Conservation (phyloP, 352 stramenopile genomes). For the Halophytophthora batemanensis region DNA sequence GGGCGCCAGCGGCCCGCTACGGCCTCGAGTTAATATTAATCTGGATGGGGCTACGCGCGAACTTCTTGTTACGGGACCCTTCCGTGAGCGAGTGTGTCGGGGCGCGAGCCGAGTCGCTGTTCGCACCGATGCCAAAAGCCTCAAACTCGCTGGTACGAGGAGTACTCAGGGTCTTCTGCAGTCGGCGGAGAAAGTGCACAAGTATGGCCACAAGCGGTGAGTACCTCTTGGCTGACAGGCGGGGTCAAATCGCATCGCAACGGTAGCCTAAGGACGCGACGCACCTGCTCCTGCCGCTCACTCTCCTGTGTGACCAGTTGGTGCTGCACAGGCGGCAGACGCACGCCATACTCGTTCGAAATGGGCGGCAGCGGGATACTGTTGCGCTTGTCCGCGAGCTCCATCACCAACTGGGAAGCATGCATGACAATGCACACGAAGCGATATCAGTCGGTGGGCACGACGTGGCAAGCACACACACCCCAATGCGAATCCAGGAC, state of each 20-base stretch:
- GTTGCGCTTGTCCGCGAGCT: conserved; percentile 84
- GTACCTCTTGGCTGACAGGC: neutral
- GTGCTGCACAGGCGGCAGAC: conserved; percentile 62
- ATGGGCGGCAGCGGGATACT: conserved; percentile 70
- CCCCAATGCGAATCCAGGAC: conserved; percentile 3
- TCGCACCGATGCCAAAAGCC: conserved; percentile 15
- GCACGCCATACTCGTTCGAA: conserved; percentile 81
- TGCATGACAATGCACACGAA: neutral
- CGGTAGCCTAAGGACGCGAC: conserved; percentile 2
- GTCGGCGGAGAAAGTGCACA: neutral
- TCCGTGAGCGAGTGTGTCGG: conserved; percentile 45
- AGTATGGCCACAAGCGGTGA: neutral
- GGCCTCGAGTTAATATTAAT: conserved; percentile 48
- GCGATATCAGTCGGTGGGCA: neutral
- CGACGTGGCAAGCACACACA: conserved; percentile 3
- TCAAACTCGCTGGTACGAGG: conserved; percentile 15
- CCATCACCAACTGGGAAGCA: conserved; percentile 68
- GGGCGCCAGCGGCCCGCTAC: neutral
- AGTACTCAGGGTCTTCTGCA: conserved; percentile 32
- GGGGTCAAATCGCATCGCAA: neutral
- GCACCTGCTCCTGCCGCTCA: conserved; percentile 51
- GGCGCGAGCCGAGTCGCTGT: conserved; percentile 22
- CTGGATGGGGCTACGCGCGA: conserved; percentile 56
- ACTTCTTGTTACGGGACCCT: conserved; percentile 76
- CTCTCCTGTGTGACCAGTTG: conserved; percentile 75